Percentiles rank a stretch among this genome's conserved stretches.
phyloP scores from a whole-genome alignment of 2,329 filamentous ascomycete genomes.

The Eurotiales sp. region DNA sequence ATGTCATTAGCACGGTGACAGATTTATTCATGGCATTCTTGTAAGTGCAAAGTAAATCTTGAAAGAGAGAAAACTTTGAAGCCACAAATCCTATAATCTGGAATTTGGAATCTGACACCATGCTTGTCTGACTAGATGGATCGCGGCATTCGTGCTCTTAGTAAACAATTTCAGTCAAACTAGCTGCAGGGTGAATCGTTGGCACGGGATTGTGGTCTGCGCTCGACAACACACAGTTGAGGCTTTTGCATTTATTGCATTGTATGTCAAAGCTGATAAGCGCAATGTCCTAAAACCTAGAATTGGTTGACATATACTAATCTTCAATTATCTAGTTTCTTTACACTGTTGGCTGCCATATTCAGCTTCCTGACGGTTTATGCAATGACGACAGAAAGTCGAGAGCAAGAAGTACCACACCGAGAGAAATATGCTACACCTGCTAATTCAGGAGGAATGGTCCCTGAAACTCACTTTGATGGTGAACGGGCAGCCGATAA shows the following conservation, averaged over 20 bases:
- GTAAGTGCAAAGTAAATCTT: not conserved
- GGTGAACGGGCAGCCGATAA: no score
- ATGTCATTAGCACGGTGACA: conserved; percentile 1
- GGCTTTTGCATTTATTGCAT: conserved; percentile 7
- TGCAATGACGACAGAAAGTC: not conserved
- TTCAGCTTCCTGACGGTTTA: conserved; percentile 4
- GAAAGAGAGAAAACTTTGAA: not conserved
- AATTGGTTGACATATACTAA: not conserved
- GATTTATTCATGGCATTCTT: not conserved
- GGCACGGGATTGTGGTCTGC: conserved; percentile 3
- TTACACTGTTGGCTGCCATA: conserved; percentile 1
- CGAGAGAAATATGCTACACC: not conserved
- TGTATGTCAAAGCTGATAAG: not conserved
- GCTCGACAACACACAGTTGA: conserved; percentile 7
- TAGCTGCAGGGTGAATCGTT: not conserved
- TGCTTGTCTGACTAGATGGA: conserved; percentile 16
- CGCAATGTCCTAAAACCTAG: no score
- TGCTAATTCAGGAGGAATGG: no score
- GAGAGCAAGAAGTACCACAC: not conserved
- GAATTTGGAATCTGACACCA: no score
- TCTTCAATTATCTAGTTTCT: not conserved
- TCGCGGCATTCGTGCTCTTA: conserved; percentile 21
- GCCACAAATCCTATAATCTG: no score
- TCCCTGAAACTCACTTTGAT: no score
- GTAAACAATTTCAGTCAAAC: conserved; percentile 17